These are phyloP conservation scores for Eimeria necatrix DNA, from an alignment of 169 alveolate genomes.

Conservation along the genomic window DNA sequence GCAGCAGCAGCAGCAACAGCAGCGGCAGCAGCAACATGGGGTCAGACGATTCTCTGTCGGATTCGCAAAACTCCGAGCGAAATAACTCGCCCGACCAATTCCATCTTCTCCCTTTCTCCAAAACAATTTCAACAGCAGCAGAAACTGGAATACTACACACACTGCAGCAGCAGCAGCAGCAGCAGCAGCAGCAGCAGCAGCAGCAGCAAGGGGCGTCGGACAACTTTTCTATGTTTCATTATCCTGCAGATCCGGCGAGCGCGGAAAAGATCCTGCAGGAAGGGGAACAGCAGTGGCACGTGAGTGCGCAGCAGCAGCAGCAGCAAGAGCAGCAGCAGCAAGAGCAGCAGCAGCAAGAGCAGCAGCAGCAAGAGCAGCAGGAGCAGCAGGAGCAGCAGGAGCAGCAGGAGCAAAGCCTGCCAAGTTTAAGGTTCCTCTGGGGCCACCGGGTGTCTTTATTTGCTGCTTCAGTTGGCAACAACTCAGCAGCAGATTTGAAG, in stretches of 20 bases:
- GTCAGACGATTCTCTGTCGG: too few relatives aligned
- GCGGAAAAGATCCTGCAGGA: neutral
- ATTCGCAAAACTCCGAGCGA: too few relatives aligned
- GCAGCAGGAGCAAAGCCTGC: neutral
- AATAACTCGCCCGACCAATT: neutral
- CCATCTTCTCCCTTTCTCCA: neutral
- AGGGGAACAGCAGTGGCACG: neutral
- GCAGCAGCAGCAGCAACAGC: conserved; percentile 10
- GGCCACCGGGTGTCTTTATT: neutral
- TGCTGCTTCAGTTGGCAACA: neutral
- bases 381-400: too few relatives aligned
- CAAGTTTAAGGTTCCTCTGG: neutral
- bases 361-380: too few relatives aligned
- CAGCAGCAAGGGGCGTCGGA: neutral
- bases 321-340: neutral
- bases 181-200: neutral
- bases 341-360: neutral
- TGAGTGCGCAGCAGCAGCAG: neutral
- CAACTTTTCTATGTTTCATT: too few relatives aligned
- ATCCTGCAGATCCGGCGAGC: neutral
- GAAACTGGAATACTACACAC: neutral
- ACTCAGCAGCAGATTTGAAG: neutral
- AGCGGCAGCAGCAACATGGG: neutral
- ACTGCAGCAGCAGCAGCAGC: neutral
- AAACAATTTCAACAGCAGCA: neutral